These are phyloP conservation scores for Penicillium dipodomyicola DNA, from an alignment of 495 filamentous ascomycete species.

Conservation along the genomic window DNA sequence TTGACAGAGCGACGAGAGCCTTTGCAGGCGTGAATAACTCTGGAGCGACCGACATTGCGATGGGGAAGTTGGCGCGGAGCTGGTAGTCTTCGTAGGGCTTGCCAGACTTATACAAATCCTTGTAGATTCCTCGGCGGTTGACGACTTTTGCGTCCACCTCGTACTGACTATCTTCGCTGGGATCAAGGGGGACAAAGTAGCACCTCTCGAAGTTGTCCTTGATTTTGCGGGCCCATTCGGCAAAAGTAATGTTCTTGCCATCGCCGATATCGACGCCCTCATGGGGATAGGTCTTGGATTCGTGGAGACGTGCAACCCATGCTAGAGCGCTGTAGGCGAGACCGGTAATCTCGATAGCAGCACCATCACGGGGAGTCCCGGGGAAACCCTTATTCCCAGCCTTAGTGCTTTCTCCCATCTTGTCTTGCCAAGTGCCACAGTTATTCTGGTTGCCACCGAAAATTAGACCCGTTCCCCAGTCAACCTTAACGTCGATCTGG, in stretches of 20 bases:
- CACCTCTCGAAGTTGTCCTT: conserved; percentile 84
- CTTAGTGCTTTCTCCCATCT: conserved; percentile 97
- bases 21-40: conserved; percentile 76
- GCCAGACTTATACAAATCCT: conserved; percentile 87
- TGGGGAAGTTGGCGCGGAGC: conserved; percentile 87
- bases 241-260: conserved; percentile 63
- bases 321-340: conserved; percentile 81
- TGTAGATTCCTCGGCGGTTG: conserved; percentile 94
- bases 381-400: conserved; percentile 93
- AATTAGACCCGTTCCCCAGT: conserved; percentile 90
- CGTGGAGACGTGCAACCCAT: conserved; percentile 70
- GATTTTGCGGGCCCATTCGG: conserved; percentile 77
- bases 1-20: conserved; percentile 71
- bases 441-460: conserved; percentile 93
- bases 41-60: conserved; percentile 92
- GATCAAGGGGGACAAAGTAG: conserved; percentile 75
- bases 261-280: conserved; percentile 62
- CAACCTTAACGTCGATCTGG: conserved; percentile 81
- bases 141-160: conserved; percentile 76
- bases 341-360: conserved; percentile 91
- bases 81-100: conserved; percentile 99
- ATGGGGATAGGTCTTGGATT: conserved; percentile 65
- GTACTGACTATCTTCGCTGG: conserved; percentile 67
- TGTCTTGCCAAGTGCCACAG: conserved; percentile 99
- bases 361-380: conserved; percentile 92